Evolutionary conservation across 2,329 filamentous ascomycete genomes (phyloP).

Genomic region (Aspergillus fijiensis): DNA sequence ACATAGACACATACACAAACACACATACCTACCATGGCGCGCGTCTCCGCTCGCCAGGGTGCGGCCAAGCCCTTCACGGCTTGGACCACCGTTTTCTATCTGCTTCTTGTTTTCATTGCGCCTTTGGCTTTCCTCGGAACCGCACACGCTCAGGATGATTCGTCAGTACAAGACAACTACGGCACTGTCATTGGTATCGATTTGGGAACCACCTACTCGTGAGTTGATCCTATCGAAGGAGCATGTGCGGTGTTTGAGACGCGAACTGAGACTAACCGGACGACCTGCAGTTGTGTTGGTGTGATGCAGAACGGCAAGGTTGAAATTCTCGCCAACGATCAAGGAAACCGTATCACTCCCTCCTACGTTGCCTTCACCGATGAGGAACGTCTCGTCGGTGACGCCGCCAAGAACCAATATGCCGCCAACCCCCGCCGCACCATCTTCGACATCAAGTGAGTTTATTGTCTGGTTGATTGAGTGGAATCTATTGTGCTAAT

Average conservation of each 20-base stretch:
- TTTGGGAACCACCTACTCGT: constrained; percentile 79
- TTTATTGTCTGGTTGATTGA: constrained; percentile 18
- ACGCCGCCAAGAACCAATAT: constrained; percentile 96
- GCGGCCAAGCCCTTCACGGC: constrained; percentile 68
- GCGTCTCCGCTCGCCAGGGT: constrained; percentile 57
- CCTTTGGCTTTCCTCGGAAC: constrained; percentile 81
- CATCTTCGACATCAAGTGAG: constrained; percentile 81
- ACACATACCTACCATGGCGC: constrained; percentile 52
- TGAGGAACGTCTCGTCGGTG: constrained; percentile 93
- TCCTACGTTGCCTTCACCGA: constrained; percentile 97
- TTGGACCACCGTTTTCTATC: constrained; percentile 89
- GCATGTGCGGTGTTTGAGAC: neutral
- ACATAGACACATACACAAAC: neutral
- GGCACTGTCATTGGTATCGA: constrained; percentile 93
- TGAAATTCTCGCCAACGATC: constrained; percentile 93
- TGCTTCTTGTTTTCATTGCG: constrained; percentile 80
- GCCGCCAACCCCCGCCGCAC: constrained; percentile 74
- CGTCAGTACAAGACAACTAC: constrained; percentile 68
- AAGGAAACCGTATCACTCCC: constrained; percentile 93
- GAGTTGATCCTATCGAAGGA: constrained; percentile 15
- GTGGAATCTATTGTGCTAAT: constrained; percentile 10
- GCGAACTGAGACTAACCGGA: constrained; percentile 17
- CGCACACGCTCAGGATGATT: constrained; percentile 68
- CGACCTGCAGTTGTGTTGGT: constrained; percentile 74
- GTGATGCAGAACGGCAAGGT: constrained; percentile 95